Evolutionary conservation across 805 yeast genomes (phyloP).

Genomic region (Jamesozyma rosinii): DNA sequence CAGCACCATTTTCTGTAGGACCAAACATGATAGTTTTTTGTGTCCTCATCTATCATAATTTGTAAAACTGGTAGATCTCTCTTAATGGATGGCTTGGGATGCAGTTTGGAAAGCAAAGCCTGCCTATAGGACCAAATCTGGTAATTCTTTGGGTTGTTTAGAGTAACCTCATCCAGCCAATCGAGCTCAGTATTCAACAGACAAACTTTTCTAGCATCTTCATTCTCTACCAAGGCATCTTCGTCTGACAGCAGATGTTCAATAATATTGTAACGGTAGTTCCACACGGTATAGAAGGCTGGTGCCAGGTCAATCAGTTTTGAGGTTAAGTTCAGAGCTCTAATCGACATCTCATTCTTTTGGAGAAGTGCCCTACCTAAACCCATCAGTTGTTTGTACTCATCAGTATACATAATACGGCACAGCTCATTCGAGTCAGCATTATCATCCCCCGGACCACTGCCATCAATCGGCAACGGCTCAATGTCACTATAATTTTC

Average conservation of each 20-base stretch:
- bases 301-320: slow-evolving; percentile 60
- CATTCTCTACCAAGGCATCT: neutral
- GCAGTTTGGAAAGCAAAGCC: slow-evolving; percentile 38
- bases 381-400: slow-evolving; percentile 56
- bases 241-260: slow-evolving; percentile 30
- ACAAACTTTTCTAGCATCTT: neutral
- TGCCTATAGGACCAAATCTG: slow-evolving; percentile 96
- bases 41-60: slow-evolving; percentile 64
- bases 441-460: slow-evolving; percentile 20
- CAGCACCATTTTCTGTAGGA: slow-evolving; percentile 82
- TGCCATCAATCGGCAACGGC: slow-evolving; percentile 33
- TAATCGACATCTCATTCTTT: slow-evolving; percentile 50
- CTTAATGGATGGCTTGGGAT: slow-evolving; percentile 25
- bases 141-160: slow-evolving; percentile 78
- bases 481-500: slow-evolving; percentile 34
- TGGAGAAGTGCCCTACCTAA: slow-evolving; percentile 50
- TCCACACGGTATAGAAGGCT: slow-evolving; percentile 91
- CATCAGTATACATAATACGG: slow-evolving; percentile 61
- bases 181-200: slow-evolving; percentile 45
- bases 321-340: slow-evolving; percentile 63
- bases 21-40: slow-evolving; percentile 96
- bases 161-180: slow-evolving; percentile 72
- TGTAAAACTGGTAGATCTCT: slow-evolving; percentile 60
- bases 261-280: slow-evolving; percentile 50
- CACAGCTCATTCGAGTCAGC: slow-evolving; percentile 43